A percentile compares a stretch with the other conserved stretches of the same genome.
phyloP scores from a whole-genome alignment of 306 rosid genomes.

The Abrus pulchellus region DNA sequence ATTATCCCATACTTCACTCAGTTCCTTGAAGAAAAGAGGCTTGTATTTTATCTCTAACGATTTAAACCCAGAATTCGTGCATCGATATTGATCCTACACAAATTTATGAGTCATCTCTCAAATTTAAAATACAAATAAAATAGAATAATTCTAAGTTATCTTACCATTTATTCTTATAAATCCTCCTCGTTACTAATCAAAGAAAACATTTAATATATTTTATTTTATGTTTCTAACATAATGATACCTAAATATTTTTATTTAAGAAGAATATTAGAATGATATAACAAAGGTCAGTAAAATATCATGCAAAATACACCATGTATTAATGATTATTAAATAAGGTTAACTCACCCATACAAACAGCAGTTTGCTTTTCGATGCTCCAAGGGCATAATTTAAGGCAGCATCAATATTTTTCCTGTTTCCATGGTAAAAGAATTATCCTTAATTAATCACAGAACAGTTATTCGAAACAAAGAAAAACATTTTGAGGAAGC shows the following conservation, averaged over 20 bases:
- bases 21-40: constrained; percentile 43
- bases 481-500: neutral
- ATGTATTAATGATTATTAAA: neutral
- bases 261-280: too few relatives aligned
- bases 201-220: too few relatives aligned
- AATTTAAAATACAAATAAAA: neutral
- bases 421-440: neutral
- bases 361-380: constrained; percentile 22
- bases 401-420: constrained; percentile 38
- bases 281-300: too few relatives aligned
- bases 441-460: neutral
- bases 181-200: too few relatives aligned
- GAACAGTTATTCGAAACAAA: neutral
- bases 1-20: neutral
- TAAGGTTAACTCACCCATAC: constrained; percentile 43
- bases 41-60: neutral
- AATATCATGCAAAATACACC: neutral
- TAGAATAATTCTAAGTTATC: too few relatives aligned
- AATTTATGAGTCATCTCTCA: neutral
- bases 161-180: too few relatives aligned
- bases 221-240: too few relatives aligned
- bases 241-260: too few relatives aligned
- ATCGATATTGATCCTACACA: constrained; percentile 30
- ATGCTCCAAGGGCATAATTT: constrained; percentile 9
- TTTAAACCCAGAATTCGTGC: neutral